Base-by-base conservation (phyloP, 2,329 filamentous ascomycete genomes). In the Colletotrichum magnum region DNA sequence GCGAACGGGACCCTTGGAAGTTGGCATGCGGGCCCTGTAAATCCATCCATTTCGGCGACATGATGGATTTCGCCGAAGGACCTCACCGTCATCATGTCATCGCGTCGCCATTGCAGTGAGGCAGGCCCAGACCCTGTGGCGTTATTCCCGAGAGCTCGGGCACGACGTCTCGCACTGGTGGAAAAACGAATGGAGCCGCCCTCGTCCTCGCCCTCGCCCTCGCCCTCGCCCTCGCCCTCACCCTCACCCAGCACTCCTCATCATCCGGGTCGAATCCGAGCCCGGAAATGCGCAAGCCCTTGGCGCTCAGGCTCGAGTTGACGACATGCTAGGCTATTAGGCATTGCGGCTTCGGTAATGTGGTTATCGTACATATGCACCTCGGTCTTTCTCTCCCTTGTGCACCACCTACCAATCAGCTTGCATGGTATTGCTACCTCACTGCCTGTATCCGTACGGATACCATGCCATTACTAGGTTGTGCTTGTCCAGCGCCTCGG, bases 381-480 rank as follows among this genome's bases (percentile, higher is more conserved):
- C 65, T 68, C 65, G 65, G 65, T 64, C 26, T 64, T 68, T 43
- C 28, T 18, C 36, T 63, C 39, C 59, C 59, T 45, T 16, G 13
- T 47, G 54, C 28, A 32, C 52, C 21, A 24, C 21, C 21, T 24
- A 36, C 32, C 32, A 10, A 10, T 10, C 32, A 36, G 9, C 32
- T 36, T 36, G 4, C 28, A 32, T 9, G 5, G 28, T 32, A 36
- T 36, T 36, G 32, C 10, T 36, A 36, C 32, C 32, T 36, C 7
- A 2, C 32, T 36, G 7, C 32, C 32, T 10, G 2, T 7, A 36
- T 36, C 32, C 32, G 21, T 24, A 24, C 21, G 21, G 21, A 24
- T 24, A 24, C 21, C 21, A 24, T 24, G 21, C 21, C 21, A 4
- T 24, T 24, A 24, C 21, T 24, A 24, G 21, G 21, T 36, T 36